These are phyloP conservation scores for Eucalyptus rudis DNA, from an alignment of 345 rosid genomes.

Conservation along the genomic window DNA sequence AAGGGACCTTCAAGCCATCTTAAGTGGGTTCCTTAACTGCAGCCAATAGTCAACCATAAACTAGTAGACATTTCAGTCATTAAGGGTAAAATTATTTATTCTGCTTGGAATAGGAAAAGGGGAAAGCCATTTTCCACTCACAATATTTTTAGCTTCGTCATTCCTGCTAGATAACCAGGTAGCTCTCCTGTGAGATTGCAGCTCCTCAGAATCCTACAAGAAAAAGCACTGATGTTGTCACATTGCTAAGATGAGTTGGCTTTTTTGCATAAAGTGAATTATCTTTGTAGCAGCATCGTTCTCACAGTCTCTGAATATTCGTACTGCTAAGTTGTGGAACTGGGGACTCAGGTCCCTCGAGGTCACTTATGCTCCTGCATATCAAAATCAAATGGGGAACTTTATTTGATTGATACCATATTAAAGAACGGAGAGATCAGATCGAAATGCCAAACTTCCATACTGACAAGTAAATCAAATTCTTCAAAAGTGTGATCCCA, in stretches of 20 bases:
- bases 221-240: neutral
- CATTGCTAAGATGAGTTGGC: neutral
- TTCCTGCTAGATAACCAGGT: slow-evolving; percentile 22
- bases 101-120: neutral
- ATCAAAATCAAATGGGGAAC: neutral
- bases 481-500: neutral
- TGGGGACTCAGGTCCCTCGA: neutral
- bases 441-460: neutral
- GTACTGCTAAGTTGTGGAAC: neutral
- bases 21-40: neutral
- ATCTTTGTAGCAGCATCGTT: neutral
- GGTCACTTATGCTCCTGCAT: slow-evolving; percentile 3
- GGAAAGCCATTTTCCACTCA: slow-evolving; percentile 8
- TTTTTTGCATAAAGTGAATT: neutral
- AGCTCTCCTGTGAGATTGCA: slow-evolving; percentile 31
- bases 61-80: neutral
- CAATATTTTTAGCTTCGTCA: slow-evolving; percentile 8
- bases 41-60: neutral
- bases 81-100: neutral
- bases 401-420: no score
- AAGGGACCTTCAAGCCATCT: neutral
- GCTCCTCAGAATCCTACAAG: slow-evolving; percentile 35
- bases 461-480: neutral
- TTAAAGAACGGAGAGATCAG: neutral
- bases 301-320: neutral